Evolutionary conservation across 1,284 basidiomycete species (phyloP).

Genomic region (Ganoderma boninense): DNA sequence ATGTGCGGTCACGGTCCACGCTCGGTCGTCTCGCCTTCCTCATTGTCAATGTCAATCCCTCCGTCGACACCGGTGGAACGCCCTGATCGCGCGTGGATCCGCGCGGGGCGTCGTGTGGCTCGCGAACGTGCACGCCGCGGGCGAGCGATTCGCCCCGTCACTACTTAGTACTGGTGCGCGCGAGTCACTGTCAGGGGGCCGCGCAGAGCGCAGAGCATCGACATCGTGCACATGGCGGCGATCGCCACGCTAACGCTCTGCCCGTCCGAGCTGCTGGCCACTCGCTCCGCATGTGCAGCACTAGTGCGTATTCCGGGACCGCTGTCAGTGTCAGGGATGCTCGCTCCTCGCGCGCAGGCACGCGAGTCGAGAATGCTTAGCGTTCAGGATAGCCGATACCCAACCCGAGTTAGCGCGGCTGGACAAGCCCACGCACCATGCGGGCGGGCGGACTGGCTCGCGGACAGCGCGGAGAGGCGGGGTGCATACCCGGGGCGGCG

Average conservation of each 20-base stretch:
- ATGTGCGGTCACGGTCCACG: constrained; percentile 4
- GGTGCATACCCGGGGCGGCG: neutral
- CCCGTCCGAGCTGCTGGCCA: neutral
- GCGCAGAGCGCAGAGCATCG: neutral
- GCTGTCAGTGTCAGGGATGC: too few species aligned
- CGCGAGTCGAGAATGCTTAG: neutral
- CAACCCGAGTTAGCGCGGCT: too few species aligned
- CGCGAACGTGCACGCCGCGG: neutral
- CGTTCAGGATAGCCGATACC: too few species aligned
- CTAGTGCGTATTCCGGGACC: too few species aligned
- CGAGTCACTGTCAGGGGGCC: neutral
- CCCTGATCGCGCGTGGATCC: constrained; percentile 17
- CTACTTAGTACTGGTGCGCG: neutral
- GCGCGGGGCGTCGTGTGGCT: neutral
- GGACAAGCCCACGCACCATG: too few species aligned
- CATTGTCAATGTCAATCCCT: too few species aligned
- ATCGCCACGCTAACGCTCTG: neutral
- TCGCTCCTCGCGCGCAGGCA: neutral
- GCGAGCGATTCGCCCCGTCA: neutral
- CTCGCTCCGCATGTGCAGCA: too few species aligned
- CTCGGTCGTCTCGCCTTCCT: neutral
- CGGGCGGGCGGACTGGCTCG: neutral
- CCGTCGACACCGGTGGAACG: constrained; percentile 27
- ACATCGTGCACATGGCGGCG: neutral
- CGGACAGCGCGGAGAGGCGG: neutral